A percentile compares a stretch with the other conserved stretches of the same genome.
Evolutionary conservation across 441 rosid genomes (phyloP).

Genomic region (Mallotus japonicus): DNA sequence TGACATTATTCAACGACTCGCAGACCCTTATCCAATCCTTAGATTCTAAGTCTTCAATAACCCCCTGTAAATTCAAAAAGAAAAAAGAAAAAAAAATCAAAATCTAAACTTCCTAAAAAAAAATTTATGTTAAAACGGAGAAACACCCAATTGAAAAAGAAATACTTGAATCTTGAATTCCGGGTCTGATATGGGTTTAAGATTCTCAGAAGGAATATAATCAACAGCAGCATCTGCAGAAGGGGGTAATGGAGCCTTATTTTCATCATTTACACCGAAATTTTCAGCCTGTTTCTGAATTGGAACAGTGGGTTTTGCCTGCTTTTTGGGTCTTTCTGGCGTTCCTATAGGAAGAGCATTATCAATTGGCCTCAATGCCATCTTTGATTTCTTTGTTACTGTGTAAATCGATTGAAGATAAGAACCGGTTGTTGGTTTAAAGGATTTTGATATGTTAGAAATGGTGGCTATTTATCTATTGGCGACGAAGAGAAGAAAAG

Average conservation of each 20-base stretch:
- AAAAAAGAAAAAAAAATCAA: background rate
- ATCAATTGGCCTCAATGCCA: slow-evolving; percentile 86
- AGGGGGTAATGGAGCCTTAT: slow-evolving; percentile 47
- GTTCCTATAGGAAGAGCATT: slow-evolving; percentile 62
- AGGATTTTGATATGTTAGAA: slow-evolving; percentile 10
- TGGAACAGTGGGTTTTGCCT: slow-evolving; percentile 38
- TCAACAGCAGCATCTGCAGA: slow-evolving; percentile 51
- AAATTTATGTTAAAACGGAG: background rate
- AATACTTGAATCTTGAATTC: slow-evolving; percentile 58
- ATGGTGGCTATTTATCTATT: background rate
- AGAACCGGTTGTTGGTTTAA: slow-evolving; percentile 7
- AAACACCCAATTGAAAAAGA: slow-evolving; percentile 12
- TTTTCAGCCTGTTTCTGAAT: slow-evolving; percentile 38
- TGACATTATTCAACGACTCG: slow-evolving; percentile 56
- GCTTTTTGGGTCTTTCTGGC: slow-evolving; percentile 72
- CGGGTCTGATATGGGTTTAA: slow-evolving; percentile 57
- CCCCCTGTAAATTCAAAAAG: slow-evolving; percentile 34
- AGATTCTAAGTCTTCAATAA: slow-evolving; percentile 66
- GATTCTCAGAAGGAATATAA: slow-evolving; percentile 64
- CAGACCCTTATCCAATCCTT: slow-evolving; percentile 78
- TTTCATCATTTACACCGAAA: slow-evolving; percentile 52
- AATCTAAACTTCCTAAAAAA: background rate
- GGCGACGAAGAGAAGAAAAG: background rate
- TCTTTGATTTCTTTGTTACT: slow-evolving; percentile 10
- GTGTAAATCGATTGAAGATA: slow-evolving; percentile 13